Conservation (phyloP, 768 basidiomycete genomes). For the Podaxis sp. region DNA sequence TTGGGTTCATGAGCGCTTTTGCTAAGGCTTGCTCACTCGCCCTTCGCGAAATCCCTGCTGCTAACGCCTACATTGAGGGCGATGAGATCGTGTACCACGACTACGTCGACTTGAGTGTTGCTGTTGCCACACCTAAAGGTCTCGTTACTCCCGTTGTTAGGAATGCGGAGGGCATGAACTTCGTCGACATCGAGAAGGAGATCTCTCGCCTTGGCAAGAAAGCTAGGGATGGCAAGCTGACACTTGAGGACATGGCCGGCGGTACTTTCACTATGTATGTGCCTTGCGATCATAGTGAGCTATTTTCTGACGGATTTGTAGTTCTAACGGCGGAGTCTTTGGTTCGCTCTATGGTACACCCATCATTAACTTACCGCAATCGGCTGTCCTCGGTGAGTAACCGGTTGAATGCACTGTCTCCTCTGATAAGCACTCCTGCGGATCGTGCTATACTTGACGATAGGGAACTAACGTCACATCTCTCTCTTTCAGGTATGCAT, state of each 20-base stretch:
- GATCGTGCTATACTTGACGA: background rate
- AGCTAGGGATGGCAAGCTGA: constrained; percentile 90
- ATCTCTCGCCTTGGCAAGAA: constrained; percentile 91
- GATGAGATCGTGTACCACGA: constrained; percentile 92
- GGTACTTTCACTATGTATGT: constrained; percentile 97
- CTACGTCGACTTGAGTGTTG: constrained; percentile 92
- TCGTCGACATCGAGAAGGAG: constrained; percentile 91
- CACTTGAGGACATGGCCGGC: constrained; percentile 98
- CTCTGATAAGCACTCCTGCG: background rate
- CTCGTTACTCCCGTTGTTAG: constrained; percentile 95
- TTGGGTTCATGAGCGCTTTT: constrained; percentile 98
- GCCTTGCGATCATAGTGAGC: background rate
- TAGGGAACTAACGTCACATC: background rate
- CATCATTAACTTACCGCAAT: constrained; percentile 95
- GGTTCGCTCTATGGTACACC: constrained; percentile 98
- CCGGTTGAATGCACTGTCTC: background rate
- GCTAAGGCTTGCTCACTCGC: constrained; percentile 83
- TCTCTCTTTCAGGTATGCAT: constrained; percentile 71
- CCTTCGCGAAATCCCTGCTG: constrained; percentile 87
- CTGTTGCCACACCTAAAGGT: constrained; percentile 96
- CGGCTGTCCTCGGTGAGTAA: constrained; percentile 80
- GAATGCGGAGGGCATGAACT: constrained; percentile 83
- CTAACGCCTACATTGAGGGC: constrained; percentile 93
- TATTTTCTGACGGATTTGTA: constrained; percentile 26
- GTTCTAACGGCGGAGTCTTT: constrained; percentile 98